Evolutionary conservation across 176 grass and related monocot genomes (phyloP).

Genomic region (Triticum urartu): DNA sequence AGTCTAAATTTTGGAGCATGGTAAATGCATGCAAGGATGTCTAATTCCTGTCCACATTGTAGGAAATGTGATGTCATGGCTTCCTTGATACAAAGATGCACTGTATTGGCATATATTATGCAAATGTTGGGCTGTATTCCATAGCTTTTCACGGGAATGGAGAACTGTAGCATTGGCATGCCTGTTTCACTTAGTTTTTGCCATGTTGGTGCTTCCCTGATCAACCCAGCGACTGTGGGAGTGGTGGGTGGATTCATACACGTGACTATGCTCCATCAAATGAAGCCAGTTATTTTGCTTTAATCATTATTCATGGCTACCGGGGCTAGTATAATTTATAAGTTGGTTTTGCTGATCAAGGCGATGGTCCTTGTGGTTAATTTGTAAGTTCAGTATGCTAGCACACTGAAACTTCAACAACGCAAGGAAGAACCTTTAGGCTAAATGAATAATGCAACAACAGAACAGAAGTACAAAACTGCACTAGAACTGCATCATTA

Average conservation of each 20-base stretch:
- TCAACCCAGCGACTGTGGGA: background rate
- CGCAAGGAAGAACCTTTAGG: background rate
- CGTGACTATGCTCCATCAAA: background rate
- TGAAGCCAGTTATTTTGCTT: conserved; percentile 3
- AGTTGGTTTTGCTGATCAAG: background rate
- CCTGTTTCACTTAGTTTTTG: conserved; percentile 7
- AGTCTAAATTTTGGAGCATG: background rate
- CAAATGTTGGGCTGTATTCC: background rate
- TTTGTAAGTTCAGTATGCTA: background rate
- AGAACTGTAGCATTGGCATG: background rate
- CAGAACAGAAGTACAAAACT: background rate
- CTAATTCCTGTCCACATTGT: background rate
- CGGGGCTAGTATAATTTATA: background rate
- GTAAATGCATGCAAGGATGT: background rate
- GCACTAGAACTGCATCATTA: background rate
- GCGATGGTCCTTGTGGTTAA: background rate
- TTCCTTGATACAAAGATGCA: background rate
- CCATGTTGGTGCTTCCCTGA: background rate
- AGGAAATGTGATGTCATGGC: background rate
- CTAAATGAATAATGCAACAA: conserved; percentile 17
- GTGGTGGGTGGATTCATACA: background rate
- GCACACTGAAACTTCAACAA: background rate
- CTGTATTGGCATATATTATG: background rate
- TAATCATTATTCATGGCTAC: background rate
- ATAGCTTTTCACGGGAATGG: background rate